Percentiles rank a stretch among this genome's conserved stretches.
These are phyloP conservation scores for Neoscytalidium dimidiatum DNA, from an alignment of 2,329 filamentous ascomycete genomes.

Conservation along the genomic window DNA sequence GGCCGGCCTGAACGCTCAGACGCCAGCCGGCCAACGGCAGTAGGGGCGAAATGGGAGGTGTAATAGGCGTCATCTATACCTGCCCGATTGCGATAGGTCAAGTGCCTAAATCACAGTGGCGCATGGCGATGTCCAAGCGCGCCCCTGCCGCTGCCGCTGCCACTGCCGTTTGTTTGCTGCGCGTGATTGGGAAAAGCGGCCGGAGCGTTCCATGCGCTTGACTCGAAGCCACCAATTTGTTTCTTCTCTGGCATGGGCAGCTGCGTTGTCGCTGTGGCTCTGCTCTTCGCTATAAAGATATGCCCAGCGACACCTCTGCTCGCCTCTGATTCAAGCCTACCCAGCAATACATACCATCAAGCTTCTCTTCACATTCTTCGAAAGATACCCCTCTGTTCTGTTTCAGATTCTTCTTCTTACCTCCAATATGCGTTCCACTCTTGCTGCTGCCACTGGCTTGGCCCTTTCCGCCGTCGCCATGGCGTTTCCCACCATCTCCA, in stretches of 20 bases:
- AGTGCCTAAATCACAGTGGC: not conserved
- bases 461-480: not conserved
- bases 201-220: not conserved
- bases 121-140: not conserved
- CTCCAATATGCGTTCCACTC: not conserved
- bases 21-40: not conserved
- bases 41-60: not conserved
- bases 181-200: conserved; percentile 2
- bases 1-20: not conserved
- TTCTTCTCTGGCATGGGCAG: not conserved
- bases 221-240: conserved; percentile 2
- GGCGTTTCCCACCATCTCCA: not conserved
- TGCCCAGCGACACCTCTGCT: not conserved
- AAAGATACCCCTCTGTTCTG: not conserved
- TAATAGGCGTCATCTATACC: not conserved
- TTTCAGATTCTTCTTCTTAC: not conserved
- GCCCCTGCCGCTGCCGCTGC: not conserved
- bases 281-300: not conserved
- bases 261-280: not conserved
- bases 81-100: not conserved
- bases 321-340: not conserved
- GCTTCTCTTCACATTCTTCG: not conserved
- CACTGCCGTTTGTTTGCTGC: not conserved
- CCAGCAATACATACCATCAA: not conserved
- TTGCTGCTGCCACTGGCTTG: not conserved